Evolutionary conservation across 352 stramenopile species (phyloP).

Genomic region (Pythium dissimile): DNA sequence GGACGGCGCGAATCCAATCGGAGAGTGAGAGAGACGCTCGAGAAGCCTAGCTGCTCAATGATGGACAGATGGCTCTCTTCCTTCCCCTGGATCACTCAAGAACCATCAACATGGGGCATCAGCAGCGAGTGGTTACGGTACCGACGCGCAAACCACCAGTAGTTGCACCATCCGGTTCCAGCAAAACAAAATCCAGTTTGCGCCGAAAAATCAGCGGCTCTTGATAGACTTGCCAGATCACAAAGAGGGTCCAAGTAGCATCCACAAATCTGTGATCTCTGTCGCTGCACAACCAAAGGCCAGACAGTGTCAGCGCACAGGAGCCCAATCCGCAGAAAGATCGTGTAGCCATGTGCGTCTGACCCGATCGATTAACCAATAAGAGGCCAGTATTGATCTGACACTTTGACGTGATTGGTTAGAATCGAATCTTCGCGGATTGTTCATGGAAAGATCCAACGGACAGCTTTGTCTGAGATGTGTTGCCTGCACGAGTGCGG

Average conservation of each 20-base stretch:
- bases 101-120: neutral
- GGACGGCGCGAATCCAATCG: slow-evolving; percentile 4
- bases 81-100: neutral
- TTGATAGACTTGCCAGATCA: neutral
- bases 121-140: neutral
- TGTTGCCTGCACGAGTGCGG: neutral
- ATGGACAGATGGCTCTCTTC: neutral
- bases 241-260: neutral
- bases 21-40: slow-evolving; percentile 5
- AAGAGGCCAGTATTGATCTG: neutral
- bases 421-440: neutral
- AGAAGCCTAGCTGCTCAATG: neutral
- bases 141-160: neutral
- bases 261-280: neutral
- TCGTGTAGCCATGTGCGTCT: slow-evolving; percentile 2
- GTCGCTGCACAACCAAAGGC: neutral
- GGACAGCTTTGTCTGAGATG: neutral
- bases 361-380: slow-evolving; percentile 4
- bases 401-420: slow-evolving; percentile 5
- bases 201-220: neutral
- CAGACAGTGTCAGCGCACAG: slow-evolving; percentile 12
- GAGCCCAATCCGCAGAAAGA: slow-evolving; percentile 9
- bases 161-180: neutral
- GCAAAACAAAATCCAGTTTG: neutral
- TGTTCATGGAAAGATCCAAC: slow-evolving; percentile 3